Percentiles rank a stretch among this genome's conserved stretches.
Evolutionary conservation across 345 rosid genomes (phyloP).

Genomic region (Rhodamnia argentea): DNA sequence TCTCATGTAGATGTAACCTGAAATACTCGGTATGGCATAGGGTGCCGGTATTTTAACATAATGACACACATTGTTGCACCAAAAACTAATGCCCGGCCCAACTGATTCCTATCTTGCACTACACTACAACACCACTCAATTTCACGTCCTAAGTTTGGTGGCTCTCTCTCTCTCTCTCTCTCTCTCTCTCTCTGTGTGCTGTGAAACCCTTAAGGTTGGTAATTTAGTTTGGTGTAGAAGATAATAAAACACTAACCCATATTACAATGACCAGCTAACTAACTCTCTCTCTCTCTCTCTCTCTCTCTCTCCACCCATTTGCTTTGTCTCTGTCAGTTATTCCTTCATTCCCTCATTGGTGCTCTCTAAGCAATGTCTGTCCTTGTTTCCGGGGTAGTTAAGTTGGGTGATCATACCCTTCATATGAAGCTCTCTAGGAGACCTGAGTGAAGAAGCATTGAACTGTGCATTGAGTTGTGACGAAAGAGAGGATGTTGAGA

Average conservation of each 20-base stretch:
- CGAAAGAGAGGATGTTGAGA: constrained; percentile 25
- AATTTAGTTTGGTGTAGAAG: background rate
- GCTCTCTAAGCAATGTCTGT: background rate
- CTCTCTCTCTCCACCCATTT: background rate
- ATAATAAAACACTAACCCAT: constrained; percentile 14
- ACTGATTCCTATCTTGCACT: background rate
- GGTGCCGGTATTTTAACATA: background rate
- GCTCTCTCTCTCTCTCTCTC: background rate
- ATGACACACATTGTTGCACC: background rate
- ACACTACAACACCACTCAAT: background rate
- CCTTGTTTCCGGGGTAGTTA: background rate
- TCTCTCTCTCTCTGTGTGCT: background rate
- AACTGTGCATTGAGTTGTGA: background rate
- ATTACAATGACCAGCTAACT: constrained; percentile 19
- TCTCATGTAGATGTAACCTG: background rate
- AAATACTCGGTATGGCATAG: background rate
- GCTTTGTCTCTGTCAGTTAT: background rate
- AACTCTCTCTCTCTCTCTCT: background rate
- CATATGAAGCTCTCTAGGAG: background rate
- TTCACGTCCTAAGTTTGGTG: background rate
- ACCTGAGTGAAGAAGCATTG: background rate
- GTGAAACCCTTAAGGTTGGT: constrained; percentile 5
- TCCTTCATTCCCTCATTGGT: background rate
- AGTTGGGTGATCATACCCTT: background rate
- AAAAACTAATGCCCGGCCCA: background rate